Evolutionary conservation across 2,329 filamentous ascomycete genomes (phyloP).

Genomic region (Calycina marina): DNA sequence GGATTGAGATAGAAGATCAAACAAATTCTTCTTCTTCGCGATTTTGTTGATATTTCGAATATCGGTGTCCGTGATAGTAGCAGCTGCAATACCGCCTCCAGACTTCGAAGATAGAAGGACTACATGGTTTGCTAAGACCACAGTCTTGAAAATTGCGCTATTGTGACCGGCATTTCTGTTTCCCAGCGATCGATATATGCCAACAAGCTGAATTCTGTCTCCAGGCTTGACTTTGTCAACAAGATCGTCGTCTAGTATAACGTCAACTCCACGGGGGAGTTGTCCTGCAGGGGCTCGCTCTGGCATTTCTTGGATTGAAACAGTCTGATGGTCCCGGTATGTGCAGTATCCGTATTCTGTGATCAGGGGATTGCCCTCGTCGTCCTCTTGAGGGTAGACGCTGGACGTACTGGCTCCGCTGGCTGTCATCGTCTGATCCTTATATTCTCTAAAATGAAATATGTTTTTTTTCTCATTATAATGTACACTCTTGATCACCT

Average conservation of each 20-base stretch:
- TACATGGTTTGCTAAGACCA: constrained; percentile 88
- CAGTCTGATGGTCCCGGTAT: constrained; percentile 92
- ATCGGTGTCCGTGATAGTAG: constrained; percentile 87
- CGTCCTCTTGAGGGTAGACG: constrained; percentile 88
- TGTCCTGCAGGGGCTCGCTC: constrained; percentile 91
- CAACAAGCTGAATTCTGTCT: constrained; percentile 92
- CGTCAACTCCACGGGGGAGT: constrained; percentile 86
- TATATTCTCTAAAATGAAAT: constrained; percentile 82
- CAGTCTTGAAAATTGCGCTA: constrained; percentile 86
- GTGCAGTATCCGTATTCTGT: constrained; percentile 95
- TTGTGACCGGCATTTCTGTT: constrained; percentile 85
- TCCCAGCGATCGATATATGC: constrained; percentile 84
- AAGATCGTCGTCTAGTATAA: constrained; percentile 91
- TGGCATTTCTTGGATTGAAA: constrained; percentile 98
- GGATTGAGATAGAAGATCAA: constrained; percentile 85
- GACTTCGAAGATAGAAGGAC: constrained; percentile 93
- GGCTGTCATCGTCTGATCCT: constrained; percentile 90
- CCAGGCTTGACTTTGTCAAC: constrained; percentile 92
- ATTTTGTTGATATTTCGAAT: constrained; percentile 98
- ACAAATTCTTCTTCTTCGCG: constrained; percentile 83
- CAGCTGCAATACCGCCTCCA: constrained; percentile 81
- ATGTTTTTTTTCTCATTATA: constrained; percentile 78
- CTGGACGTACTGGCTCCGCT: constrained; percentile 78
- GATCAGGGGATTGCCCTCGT: constrained; percentile 77
- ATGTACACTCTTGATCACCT: constrained; percentile 96